A percentile compares a stretch with the other conserved stretches of the same genome.
Evolutionary conservation across 352 stramenopile species (phyloP).

Genomic region (Phytophthora citrophthora): DNA sequence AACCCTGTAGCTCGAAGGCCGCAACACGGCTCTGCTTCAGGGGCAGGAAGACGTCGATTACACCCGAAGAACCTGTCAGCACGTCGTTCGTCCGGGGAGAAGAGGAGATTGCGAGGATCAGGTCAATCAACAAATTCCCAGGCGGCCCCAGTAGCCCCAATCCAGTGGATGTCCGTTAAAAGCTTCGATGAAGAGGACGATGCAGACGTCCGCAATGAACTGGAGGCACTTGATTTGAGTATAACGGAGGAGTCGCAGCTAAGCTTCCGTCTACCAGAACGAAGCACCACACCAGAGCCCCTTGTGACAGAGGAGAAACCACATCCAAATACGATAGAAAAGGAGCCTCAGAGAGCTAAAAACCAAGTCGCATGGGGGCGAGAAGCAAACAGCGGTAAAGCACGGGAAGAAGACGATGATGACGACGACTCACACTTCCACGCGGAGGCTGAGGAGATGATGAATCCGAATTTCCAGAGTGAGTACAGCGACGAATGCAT

Average conservation of each 20-base stretch:
- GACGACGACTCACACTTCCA: conserved; percentile 52
- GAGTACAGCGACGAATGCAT: conserved; percentile 85
- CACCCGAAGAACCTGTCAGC: conserved; percentile 50
- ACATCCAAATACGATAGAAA: conserved; percentile 7
- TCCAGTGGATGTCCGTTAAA: conserved; percentile 60
- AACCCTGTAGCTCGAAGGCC: conserved; percentile 44
- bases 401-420: conserved; percentile 30
- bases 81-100: conserved; percentile 49
- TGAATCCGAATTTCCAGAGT: conserved; percentile 83
- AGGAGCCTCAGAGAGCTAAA: conserved; percentile 10
- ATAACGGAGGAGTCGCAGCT: conserved; percentile 57
- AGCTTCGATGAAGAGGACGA: conserved; percentile 45
- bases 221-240: conserved; percentile 56
- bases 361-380: conserved; percentile 27
- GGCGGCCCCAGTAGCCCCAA: conserved; percentile 16
- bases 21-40: conserved; percentile 32
- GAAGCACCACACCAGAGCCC: conserved; percentile 64
- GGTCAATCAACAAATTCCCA: conserved; percentile 12
- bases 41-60: conserved; percentile 40
- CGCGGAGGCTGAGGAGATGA: conserved; percentile 66
- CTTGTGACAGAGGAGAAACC: conserved; percentile 32
- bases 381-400: conserved; percentile 8
- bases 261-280: conserved; percentile 58
- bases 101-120: conserved; percentile 22
- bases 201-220: conserved; percentile 38